Percentiles rank a stretch among this genome's conserved stretches.
Conservation (phyloP, 2,329 filamentous ascomycete species). For the Ophiosphaerella herpotricha region DNA sequence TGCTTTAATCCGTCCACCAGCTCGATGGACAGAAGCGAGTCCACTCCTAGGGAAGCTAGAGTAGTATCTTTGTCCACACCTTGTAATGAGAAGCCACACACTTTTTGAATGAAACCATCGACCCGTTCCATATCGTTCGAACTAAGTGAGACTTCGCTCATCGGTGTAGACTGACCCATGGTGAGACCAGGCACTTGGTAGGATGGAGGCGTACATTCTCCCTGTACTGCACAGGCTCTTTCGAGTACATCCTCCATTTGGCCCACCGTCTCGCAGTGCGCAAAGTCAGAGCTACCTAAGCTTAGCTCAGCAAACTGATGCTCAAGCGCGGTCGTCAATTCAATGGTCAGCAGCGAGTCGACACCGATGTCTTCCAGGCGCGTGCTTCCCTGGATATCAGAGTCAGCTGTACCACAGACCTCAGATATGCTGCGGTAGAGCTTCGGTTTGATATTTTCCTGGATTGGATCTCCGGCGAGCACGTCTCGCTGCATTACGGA, state of each 20-base stretch:
- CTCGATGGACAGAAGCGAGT: background rate
- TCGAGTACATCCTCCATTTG: background rate
- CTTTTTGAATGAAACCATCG: background rate
- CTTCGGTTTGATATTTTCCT: too few species aligned
- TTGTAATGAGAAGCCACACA: background rate
- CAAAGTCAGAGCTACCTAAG: background rate
- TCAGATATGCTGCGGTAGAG: too few species aligned
- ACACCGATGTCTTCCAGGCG: background rate
- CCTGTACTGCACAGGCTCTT: background rate
- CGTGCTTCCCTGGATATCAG: too few species aligned
- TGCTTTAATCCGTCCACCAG: background rate
- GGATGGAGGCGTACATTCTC: background rate
- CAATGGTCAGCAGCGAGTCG: background rate
- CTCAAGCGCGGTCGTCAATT: background rate
- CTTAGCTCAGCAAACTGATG: background rate
- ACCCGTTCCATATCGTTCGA: background rate
- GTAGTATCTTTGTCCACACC: background rate
- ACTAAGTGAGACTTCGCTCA: background rate
- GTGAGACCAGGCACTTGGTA: background rate
- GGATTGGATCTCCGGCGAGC: too few species aligned
- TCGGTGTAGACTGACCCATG: background rate
- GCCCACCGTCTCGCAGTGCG: background rate
- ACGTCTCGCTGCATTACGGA: too few species aligned
- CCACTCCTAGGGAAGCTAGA: background rate
- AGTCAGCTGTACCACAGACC: too few species aligned